Percentiles rank a stretch among this genome's conserved stretches.
Evolutionary conservation across 2,329 filamentous ascomycete species (phyloP).

Genomic region (Paecilomyces niveus): DNA sequence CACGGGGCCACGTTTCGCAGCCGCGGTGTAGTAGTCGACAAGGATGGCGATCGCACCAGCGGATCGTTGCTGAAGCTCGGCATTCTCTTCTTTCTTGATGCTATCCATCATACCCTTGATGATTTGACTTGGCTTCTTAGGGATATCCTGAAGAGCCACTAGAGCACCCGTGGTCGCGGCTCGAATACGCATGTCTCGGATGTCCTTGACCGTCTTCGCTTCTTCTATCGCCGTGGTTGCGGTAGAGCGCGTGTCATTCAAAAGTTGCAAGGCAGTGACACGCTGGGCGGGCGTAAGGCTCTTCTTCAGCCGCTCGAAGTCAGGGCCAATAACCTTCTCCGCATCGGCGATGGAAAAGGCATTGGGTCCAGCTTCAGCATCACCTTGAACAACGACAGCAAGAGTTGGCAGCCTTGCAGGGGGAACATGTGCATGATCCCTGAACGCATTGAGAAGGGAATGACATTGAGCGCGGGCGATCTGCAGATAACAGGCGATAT

Average conservation of each 20-base stretch:
- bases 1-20: conserved; percentile 73
- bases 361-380: conserved; percentile 81
- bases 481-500: conserved; percentile 83
- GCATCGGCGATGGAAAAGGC: conserved; percentile 85
- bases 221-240: conserved; percentile 69
- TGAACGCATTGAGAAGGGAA: conserved; percentile 82
- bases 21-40: conserved; percentile 76
- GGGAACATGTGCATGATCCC: conserved; percentile 78
- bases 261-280: conserved; percentile 70
- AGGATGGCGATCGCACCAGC: conserved; percentile 76
- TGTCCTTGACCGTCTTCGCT: conserved; percentile 68
- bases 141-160: conserved; percentile 77
- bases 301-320: conserved; percentile 85
- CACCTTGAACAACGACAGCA: conserved; percentile 88
- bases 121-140: conserved; percentile 85
- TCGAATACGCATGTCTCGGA: conserved; percentile 77
- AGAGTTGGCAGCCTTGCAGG: conserved; percentile 68
- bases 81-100: conserved; percentile 88
- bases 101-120: conserved; percentile 99
- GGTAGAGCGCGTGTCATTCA: conserved; percentile 68
- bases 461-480: conserved; percentile 87
- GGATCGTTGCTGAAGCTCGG: conserved; percentile 79
- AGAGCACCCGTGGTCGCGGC: conserved; percentile 81
- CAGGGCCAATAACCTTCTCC: conserved; percentile 75
- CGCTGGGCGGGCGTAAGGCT: conserved; percentile 81